These are phyloP conservation scores for Nyctanthes arbortristis DNA, from an alignment of 257 asterid species.

Conservation along the genomic window DNA sequence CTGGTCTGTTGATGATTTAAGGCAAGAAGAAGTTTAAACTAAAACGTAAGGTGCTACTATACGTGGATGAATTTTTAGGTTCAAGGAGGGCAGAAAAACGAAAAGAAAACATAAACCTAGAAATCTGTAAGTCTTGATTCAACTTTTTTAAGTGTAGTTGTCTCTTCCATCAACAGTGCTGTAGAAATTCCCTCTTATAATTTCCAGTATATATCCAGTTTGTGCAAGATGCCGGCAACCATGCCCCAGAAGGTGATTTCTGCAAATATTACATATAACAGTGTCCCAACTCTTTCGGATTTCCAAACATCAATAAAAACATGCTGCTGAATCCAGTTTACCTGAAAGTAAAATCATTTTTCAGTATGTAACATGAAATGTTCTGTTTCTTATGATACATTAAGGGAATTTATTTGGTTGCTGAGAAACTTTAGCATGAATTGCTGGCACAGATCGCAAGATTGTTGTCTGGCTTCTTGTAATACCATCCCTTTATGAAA, in stretches of 20 bases:
- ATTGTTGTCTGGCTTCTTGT: slow-evolving; percentile 48
- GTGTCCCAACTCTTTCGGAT: slow-evolving; percentile 67
- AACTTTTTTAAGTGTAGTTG: background rate
- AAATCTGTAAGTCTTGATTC: background rate
- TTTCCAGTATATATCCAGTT: slow-evolving; percentile 72
- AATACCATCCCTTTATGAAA: slow-evolving; percentile 83
- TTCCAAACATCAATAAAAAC: slow-evolving; percentile 78
- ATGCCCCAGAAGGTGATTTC: slow-evolving; percentile 85
- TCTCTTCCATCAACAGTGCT: background rate
- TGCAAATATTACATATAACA: slow-evolving; percentile 75
- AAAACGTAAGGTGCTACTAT: background rate
- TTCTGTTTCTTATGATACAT: background rate
- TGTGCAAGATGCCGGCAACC: slow-evolving; percentile 72
- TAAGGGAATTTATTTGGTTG: background rate
- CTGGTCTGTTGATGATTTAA: background rate
- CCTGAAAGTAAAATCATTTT: slow-evolving; percentile 40
- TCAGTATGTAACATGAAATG: background rate
- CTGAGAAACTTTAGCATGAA: background rate
- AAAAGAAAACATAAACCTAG: background rate
- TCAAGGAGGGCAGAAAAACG: no score
- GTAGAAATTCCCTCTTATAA: slow-evolving; percentile 32
- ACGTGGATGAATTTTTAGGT: background rate
- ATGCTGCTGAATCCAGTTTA: slow-evolving; percentile 74
- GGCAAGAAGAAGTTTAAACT: background rate
- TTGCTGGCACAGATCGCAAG: slow-evolving; percentile 52